Evolutionary conservation across 768 basidiomycete species (phyloP).

Genomic region (Candolleomyces aberdarensis): DNA sequence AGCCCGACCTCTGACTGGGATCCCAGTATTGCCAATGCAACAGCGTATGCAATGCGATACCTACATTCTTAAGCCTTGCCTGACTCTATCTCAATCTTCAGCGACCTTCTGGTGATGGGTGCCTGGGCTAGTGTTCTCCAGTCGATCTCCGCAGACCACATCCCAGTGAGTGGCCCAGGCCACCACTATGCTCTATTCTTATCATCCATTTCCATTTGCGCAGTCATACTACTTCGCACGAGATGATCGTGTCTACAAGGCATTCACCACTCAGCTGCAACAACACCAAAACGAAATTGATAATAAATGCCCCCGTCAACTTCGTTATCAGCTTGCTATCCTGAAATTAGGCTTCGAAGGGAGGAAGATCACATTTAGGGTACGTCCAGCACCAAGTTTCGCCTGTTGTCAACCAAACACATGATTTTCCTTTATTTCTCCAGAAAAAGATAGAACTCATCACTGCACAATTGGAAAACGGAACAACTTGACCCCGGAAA

Average conservation of each 20-base stretch:
- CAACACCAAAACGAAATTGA: slow-evolving; percentile 45
- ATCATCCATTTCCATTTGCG: background rate
- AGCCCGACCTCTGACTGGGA: slow-evolving; percentile 1
- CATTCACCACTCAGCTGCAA: slow-evolving; percentile 53
- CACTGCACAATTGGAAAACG: slow-evolving; percentile 13
- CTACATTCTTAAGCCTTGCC: background rate
- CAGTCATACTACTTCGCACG: slow-evolving; percentile 93
- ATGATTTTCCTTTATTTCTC: background rate
- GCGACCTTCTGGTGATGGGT: slow-evolving; percentile 77
- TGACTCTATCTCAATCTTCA: slow-evolving; percentile 10
- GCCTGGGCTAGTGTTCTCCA: slow-evolving; percentile 71
- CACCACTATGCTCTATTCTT: background rate
- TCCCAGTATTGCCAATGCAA: slow-evolving; percentile 84
- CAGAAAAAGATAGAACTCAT: slow-evolving; percentile 26
- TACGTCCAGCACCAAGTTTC: slow-evolving; percentile 27
- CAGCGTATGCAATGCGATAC: slow-evolving; percentile 36
- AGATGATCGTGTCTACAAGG: slow-evolving; percentile 81
- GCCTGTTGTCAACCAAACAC: slow-evolving; percentile 2
- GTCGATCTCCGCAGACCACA: slow-evolving; percentile 54
- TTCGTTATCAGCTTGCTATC: slow-evolving; percentile 70
- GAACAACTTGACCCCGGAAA: background rate
- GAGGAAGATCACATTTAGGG: slow-evolving; percentile 61
- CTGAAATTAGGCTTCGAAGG: slow-evolving; percentile 65
- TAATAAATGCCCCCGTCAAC: slow-evolving; percentile 45
- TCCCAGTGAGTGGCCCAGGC: slow-evolving; percentile 59